A percentile compares a stretch with the other conserved stretches of the same genome.
Conservation (phyloP, 2,329 filamentous ascomycete genomes). For the Cercospora canescens region DNA sequence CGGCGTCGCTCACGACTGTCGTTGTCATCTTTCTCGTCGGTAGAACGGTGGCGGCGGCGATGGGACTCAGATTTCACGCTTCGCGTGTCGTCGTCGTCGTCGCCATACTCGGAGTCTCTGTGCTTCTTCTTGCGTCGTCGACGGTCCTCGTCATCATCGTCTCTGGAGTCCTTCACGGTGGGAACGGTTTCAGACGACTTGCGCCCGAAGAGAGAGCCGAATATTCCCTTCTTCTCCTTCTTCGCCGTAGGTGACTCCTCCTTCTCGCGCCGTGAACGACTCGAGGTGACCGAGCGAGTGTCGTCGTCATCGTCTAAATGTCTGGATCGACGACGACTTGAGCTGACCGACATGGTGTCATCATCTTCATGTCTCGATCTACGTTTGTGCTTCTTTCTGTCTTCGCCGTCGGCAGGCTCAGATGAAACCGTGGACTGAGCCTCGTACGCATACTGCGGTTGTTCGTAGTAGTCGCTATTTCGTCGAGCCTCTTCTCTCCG, state of each 20-base stretch:
- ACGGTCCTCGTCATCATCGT: constrained; percentile 47
- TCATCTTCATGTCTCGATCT: constrained; percentile 45
- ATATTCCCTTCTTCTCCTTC: constrained; percentile 47
- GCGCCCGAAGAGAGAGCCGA: constrained; percentile 49
- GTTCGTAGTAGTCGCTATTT: constrained; percentile 38
- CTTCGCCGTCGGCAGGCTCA: constrained; percentile 44
- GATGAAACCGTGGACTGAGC: constrained; percentile 43
- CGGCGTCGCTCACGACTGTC: constrained; percentile 28
- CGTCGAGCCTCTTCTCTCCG: constrained; percentile 29
- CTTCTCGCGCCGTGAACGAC: constrained; percentile 41
- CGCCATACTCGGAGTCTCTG: constrained; percentile 36
- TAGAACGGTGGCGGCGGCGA: constrained; percentile 19
- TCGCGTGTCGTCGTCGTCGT: constrained; percentile 22
- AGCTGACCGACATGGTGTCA: constrained; percentile 44
- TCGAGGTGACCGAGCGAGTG: constrained; percentile 42
- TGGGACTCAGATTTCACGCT: constrained; percentile 29
- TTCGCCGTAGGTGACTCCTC: constrained; percentile 35
- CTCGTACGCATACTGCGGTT: constrained; percentile 38
- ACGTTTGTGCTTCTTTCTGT: constrained; percentile 39
- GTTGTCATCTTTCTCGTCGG: constrained; percentile 24
- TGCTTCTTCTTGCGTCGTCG: constrained; percentile 46
- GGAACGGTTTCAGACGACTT: constrained; percentile 39
- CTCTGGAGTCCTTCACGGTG: constrained; percentile 24
- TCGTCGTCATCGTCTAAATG: constrained; percentile 42
- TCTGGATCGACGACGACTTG: constrained; percentile 37